Evolutionary conservation across 495 filamentous ascomycete genomes (phyloP), one percentile per base, ranked within the genome.

Genomic region (Daldinia concentrica): DNA sequence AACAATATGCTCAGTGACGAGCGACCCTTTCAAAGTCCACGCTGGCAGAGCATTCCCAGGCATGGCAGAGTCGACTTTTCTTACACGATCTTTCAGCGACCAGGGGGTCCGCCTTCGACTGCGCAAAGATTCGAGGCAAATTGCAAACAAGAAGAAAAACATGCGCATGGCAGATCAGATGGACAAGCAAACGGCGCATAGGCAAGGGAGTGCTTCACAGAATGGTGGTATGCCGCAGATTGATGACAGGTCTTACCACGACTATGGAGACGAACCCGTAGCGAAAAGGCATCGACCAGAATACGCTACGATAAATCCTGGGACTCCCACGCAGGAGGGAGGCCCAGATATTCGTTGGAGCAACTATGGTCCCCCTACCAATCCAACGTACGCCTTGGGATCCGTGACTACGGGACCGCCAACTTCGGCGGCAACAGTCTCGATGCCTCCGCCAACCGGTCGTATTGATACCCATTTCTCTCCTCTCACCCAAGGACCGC

Each of bases 51-150:
- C 90, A 59, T 98, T 93, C 74, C 90, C 90, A 4, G 95, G 95
- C 30, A 90, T 97, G 87, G 86, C 87, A 45, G 95, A 97, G 77
- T 98, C 95, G 8, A 98, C 95, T 0, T 92, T 93, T 76, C 82
- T 99, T 19, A 97, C 95, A 3, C 87, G 94, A 68, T 93, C 93
- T 0, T 98, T 99, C 80, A 92, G 92, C 66, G 95, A 99, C 77
- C 95, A 99, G 78, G 95, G 95, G 17, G 93, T 98, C 12, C 90
- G 93, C 41, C 82, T 99, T 50, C 87, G 95, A 57, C 88, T 98
- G 51, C 88, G 94, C 65, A 99, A 99, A 78, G 93, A 97, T 74
- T 83, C 81, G 6, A 70, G 83, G 24, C 80, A 78, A 15, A 79
- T 82, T 30, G 80, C 79, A 7, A 83, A 80, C 26, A 78, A 82